phyloP scores from a whole-genome alignment of 176 grass and related monocot species.

The Alopecurus myosuroides region DNA sequence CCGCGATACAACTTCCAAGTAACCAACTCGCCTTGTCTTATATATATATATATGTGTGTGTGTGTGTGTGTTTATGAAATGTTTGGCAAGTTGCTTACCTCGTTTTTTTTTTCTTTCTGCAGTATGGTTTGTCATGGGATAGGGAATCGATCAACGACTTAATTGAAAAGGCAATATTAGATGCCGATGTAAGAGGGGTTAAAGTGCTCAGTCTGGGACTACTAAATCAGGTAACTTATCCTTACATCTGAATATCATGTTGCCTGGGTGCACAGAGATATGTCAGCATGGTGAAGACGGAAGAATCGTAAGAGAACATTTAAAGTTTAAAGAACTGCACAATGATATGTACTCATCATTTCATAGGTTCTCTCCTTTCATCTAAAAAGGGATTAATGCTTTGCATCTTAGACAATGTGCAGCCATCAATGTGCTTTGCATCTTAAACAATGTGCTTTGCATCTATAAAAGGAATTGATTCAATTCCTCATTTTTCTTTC shows the following conservation, averaged over 20 bases:
- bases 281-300: neutral
- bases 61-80: neutral
- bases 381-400: neutral
- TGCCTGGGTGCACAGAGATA: neutral
- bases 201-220: conserved; percentile 79
- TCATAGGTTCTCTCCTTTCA: neutral
- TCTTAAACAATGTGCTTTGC: neutral
- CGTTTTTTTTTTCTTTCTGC: conserved; percentile 11
- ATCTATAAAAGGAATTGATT: neutral
- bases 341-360: neutral
- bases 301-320: neutral
- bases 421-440: neutral
- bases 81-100: conserved; percentile 11
- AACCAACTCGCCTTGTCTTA: neutral
- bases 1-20: conserved; percentile 96
- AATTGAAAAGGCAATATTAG: conserved; percentile 87
- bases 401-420: neutral
- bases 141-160: conserved; percentile 80
- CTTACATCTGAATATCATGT: neutral
- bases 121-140: conserved; percentile 75
- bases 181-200: conserved; percentile 68
- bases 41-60: too few relatives aligned
- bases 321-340: neutral
- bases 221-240: conserved; percentile 63
- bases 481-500: neutral